Evolutionary conservation across 1,139 yeast genomes (phyloP).

Genomic region (Lodderomyces jiufengensis): DNA sequence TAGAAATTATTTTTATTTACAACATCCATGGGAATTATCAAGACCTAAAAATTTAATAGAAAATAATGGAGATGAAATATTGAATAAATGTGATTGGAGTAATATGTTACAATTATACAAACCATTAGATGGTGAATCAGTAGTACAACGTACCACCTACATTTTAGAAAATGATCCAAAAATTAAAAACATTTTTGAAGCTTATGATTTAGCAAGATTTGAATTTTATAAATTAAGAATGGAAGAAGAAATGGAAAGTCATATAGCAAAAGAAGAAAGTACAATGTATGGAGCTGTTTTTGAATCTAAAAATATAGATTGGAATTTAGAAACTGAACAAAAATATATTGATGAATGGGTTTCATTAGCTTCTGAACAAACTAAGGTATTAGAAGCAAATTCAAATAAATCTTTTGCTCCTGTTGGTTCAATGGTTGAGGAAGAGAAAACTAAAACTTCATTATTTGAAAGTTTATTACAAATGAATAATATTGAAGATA

Average conservation of each 20-base stretch:
- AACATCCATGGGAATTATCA: conserved; percentile 98
- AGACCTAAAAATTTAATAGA: conserved; percentile 88
- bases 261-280: conserved; percentile 80
- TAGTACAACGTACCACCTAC: conserved; percentile 86
- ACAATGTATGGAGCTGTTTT: conserved; percentile 80
- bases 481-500: conserved; percentile 1
- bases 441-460: conserved; percentile 17
- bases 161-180: conserved; percentile 41
- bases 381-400: conserved; percentile 46
- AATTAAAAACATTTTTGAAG: conserved; percentile 39
- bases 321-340: conserved; percentile 72
- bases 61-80: conserved; percentile 54
- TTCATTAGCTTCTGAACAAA: conserved; percentile 58
- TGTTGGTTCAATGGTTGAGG: conserved; percentile 22
- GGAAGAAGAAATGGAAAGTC: conserved; percentile 73
- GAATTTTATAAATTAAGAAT: conserved; percentile 87
- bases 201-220: conserved; percentile 81
- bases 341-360: conserved; percentile 70
- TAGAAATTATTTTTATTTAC: conserved; percentile 76
- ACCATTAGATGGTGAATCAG: conserved; percentile 87
- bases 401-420: conserved; percentile 32
- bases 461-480: conserved; percentile 21
- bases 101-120: conserved; percentile 66
- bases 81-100: conserved; percentile 65
- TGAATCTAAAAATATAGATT: conserved; percentile 51